Evolutionary conservation across 768 basidiomycete species (phyloP), one percentile per base, ranked within the genome.

Genomic region (Boletus pseudo-olivaceus): DNA sequence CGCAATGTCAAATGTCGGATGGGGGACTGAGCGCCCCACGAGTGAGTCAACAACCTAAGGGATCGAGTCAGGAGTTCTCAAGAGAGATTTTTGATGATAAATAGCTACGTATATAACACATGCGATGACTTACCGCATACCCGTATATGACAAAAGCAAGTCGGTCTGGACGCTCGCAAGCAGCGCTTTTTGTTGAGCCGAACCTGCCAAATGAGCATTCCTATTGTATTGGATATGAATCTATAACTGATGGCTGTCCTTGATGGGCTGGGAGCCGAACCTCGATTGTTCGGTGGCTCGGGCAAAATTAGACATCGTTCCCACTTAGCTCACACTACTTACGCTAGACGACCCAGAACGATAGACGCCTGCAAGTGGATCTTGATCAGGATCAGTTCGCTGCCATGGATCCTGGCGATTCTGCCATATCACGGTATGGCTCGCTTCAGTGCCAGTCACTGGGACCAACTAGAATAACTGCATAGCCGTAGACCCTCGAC

Each of bases 31-130:
- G 39, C 30, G 17, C 53, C 55, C 51, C 55, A 47, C 48, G 56
- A 65, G 60, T 65, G 62, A 65, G 64, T 65, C 47, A 53, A 51
- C 38, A 62, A n/a, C 59, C 26, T 42, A 57, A 55, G 53, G 57
- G 54, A 45, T 57, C 39, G 40, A 41, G 15, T 56, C 49, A 46
- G 40, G 54, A 54, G 38, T 53, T 65, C 60, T 66, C 51, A 68
- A 62, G 60, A 54, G 52, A 57, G 8, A 23, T 54, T 47, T 67
- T 55, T 62, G 40, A 54, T 32, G 49, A 65, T 30, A 51, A 56
- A 59, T 64, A 59, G 63, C 52, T 62, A 65, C 56, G 56, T 62
- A 66, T 38, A 49, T 49, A 38, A 38, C 26, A n/a, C 27, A 26
- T 29, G 27, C 51, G 34, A 43, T 17, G 42, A 23, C 23, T 65